These are phyloP conservation scores for Solanum hybrid DNA, from an alignment of 305 asterid species.

Conservation along the genomic window DNA sequence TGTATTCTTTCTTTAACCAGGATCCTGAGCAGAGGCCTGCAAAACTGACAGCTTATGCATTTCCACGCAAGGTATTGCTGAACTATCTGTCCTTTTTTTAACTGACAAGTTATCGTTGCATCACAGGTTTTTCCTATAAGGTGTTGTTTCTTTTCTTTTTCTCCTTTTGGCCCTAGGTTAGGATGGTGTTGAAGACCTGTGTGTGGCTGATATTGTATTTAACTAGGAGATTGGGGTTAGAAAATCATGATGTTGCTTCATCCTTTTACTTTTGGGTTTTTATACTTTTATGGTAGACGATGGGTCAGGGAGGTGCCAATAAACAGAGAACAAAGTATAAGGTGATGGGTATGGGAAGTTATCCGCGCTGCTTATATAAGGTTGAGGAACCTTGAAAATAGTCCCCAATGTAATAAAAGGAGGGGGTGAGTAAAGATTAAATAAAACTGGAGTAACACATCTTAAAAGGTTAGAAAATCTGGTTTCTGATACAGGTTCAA, in stretches of 20 bases:
- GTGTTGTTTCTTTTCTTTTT: constrained; percentile 2
- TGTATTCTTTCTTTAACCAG: constrained; percentile 11
- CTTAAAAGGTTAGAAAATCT: background rate
- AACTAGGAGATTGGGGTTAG: background rate
- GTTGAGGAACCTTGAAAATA: background rate
- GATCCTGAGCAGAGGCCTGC: constrained; percentile 32
- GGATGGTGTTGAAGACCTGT: background rate
- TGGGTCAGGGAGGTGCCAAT: background rate
- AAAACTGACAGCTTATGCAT: constrained; percentile 52
- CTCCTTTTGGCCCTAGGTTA: background rate
- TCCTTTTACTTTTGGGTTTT: background rate
- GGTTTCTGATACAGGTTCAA: background rate
- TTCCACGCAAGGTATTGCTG: constrained; percentile 49
- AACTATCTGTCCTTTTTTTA: background rate
- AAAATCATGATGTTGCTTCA: background rate
- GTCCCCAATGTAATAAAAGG: background rate
- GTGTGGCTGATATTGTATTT: background rate
- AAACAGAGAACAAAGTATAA: background rate
- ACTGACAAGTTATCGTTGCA: background rate
- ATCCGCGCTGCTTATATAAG: background rate
- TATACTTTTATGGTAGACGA: background rate
- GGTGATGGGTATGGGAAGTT: background rate
- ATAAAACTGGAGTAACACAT: background rate
- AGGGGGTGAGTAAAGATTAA: background rate
- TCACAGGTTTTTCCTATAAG: background rate